Evolutionary conservation across 495 filamentous ascomycete genomes (phyloP).

Genomic region (Neurospora sp.): DNA sequence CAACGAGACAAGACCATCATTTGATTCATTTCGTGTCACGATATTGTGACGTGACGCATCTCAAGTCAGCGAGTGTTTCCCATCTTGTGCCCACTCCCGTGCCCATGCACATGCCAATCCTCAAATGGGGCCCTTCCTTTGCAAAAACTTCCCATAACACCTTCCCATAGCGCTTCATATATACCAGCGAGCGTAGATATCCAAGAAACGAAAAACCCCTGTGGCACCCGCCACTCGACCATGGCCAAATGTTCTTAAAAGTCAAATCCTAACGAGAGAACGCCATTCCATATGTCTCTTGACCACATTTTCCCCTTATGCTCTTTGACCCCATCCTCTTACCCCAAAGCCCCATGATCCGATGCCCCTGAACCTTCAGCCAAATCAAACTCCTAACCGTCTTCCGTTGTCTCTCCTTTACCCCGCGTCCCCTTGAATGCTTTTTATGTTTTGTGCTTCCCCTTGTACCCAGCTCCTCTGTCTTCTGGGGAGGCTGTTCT

Average conservation of each 20-base stretch:
- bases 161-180: background rate
- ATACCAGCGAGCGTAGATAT: background rate
- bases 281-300: background rate
- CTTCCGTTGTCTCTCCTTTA: background rate
- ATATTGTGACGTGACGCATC: background rate
- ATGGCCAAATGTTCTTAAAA: background rate
- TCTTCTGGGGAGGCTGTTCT: background rate
- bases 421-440: background rate
- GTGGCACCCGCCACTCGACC: background rate
- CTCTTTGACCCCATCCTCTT: background rate
- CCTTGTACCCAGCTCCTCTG: background rate
- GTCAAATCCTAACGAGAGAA: background rate
- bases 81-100: background rate
- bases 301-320: background rate
- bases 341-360: background rate
- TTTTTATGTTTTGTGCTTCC: background rate
- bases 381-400: background rate
- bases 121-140: background rate
- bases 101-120: background rate
- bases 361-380: background rate
- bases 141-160: background rate
- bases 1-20: background rate
- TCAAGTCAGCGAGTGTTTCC: background rate
- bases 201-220: background rate
- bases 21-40: background rate